Conservation (phyloP, 345 rosid genomes). For the Salix caprea region DNA sequence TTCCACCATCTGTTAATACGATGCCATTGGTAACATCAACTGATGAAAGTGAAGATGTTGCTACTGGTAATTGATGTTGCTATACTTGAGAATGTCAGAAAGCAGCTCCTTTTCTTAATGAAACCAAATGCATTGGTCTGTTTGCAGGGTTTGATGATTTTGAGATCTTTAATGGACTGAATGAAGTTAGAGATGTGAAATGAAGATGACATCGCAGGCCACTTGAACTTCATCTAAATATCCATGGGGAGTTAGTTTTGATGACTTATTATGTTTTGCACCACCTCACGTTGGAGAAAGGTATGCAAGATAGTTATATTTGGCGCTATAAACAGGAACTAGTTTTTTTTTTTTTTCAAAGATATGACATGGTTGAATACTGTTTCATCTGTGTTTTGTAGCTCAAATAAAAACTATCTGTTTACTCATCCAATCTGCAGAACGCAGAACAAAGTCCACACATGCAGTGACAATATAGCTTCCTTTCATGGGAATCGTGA, state of each 20-base stretch:
- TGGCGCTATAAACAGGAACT: not conserved
- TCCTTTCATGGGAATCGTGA: not conserved
- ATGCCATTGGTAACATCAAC: slow-evolving; percentile 34
- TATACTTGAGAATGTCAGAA: slow-evolving; percentile 1
- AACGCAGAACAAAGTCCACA: not conserved
- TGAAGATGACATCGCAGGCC: not conserved
- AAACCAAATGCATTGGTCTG: slow-evolving; percentile 6
- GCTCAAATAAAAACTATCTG: no score
- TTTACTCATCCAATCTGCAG: not conserved
- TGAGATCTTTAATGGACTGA: slow-evolving; percentile 54
- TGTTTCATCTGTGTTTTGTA: not conserved
- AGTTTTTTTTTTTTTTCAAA: not conserved
- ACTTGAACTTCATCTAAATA: not conserved
- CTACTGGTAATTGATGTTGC: slow-evolving; percentile 45
- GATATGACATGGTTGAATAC: not conserved
- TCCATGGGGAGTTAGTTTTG: not conserved
- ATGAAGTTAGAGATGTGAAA: slow-evolving; percentile 3
- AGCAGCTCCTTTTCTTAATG: not conserved
- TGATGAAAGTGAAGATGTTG: slow-evolving; percentile 63
- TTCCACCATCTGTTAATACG: slow-evolving; percentile 36
- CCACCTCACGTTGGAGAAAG: not conserved
- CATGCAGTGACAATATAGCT: not conserved
- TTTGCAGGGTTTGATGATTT: slow-evolving; percentile 72
- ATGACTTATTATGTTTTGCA: not conserved
- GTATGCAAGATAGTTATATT: not conserved